Evolutionary conservation across 345 rosid species (phyloP), one percentile per base, ranked within the genome.

Genomic region (Excoecaria cochinchinensis): DNA sequence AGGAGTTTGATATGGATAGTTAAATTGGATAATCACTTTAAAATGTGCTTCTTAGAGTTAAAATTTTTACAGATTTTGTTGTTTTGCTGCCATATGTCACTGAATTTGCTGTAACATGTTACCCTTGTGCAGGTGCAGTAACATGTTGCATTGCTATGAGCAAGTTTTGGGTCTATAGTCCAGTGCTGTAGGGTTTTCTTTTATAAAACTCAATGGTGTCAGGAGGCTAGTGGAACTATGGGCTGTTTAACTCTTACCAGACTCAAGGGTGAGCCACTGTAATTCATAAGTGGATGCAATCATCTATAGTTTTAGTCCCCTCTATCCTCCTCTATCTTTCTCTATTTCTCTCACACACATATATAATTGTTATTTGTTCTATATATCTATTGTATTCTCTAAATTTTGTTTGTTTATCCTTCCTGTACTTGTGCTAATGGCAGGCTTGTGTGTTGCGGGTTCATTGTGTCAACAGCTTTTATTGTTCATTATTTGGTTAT

Each of bases 401-500:
- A n/a, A n/a, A 46, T 67, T 69, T 69, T 48, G 52, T 44, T 51
- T 14, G 8, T 53, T 50, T 7, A 25, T n/a, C 1, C 61, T 60
- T 53, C 21, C 52, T 51, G 39, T 75, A 52, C 76, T 55, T 48
- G 60, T 59, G 58, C 76, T 81, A 82, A 85, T 74, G 63, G 52
- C 46, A 78, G 44, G 42, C 76, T 81, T 78, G 38, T 76, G 11
- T 82, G 19, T 85, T 77, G 73, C 91, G 91, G 98, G 94, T 69
- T 89, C 77, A 67, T 61, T 80, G 73, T 85, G 86, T 81, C 89
- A 80, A 48, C 85, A 72, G 67, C 72, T 91, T 65, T 83, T 92
- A 81, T 70, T 89, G 77, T 86, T 89, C 74, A 82, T 87, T 42
- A 78, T 90, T 72, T 93, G 92, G 92, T 60, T 90, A 78, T 91